Base-by-base conservation (phyloP, 2,329 filamentous ascomycete genomes). In the Chalaropsis thielavioides region DNA sequence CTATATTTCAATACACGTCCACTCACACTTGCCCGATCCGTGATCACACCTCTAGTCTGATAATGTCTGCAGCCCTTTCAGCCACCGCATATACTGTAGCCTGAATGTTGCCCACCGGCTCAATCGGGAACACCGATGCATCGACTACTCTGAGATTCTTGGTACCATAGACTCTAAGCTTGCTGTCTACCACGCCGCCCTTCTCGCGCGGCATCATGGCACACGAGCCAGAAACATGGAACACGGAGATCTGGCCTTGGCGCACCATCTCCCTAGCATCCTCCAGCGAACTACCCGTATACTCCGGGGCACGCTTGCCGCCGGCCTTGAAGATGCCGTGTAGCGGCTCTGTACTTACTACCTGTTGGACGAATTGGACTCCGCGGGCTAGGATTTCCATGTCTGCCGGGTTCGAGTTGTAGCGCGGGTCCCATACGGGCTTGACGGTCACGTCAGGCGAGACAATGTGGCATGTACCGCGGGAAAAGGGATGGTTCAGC, bases 401-500 rank as follows among this genome's bases (percentile, higher is more conserved):
- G 69, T 85, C 83, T 31, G 83, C 75, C 3, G 81, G 78, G 68
- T 83, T 73, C 4, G 76, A 77, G 69, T 85, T 78, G 73, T 78
- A 84, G 31, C 77, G 76, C 19, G 81, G 80, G 67, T 85, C 79
- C 69, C 84, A 82, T 5, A 77, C 74, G 0, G 79, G 77, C 35
- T 75, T 71, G 4, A 76, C 75, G 5, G 71, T 69, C 3, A 76
- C 71, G 54, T 79, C 75, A 0, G 74, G 64, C 3, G 75, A 75
- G 11, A 73, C 73, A 67, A 86, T 82, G 73, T 86, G 85, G 65
- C 84, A 79, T 46, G 76, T 76, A 4, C 84, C 84, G 0, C 83
- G 78, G 1, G 81, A 83, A 70, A 83, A 80, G 0, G 84, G 83
- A 66, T 86, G 84, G 49, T 81, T 80, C 22, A 83, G 81, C 68